A percentile compares a stretch with the other conserved stretches of the same genome.
phyloP scores from a whole-genome alignment of 345 rosid species.

The Rhizophora mangle region DNA sequence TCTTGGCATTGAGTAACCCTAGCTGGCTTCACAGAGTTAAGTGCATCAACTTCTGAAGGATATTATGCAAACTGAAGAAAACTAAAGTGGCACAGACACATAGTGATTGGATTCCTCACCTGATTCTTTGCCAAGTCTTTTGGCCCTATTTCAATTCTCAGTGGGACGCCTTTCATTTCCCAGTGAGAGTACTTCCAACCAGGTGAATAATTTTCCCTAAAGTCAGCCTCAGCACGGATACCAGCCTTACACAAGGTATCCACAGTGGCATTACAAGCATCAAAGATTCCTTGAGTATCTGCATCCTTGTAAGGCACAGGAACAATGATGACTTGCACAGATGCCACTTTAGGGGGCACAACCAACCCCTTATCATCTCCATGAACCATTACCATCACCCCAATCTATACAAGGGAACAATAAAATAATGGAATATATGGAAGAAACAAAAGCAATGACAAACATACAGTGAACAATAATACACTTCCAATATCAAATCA shows the following conservation, averaged over 20 bases:
- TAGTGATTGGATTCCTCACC: constrained; percentile 34
- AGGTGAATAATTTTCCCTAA: constrained; percentile 88
- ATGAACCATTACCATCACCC: constrained; percentile 98
- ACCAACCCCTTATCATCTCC: constrained; percentile 88
- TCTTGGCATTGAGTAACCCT: background rate
- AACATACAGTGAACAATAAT: background rate
- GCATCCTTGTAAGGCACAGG: constrained; percentile 98
- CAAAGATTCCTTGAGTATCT: constrained; percentile 68
- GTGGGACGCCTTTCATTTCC: constrained; percentile 98
- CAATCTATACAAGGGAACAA: constrained; percentile 49
- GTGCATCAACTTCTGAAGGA: background rate
- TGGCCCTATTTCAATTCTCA: constrained; percentile 96
- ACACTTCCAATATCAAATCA: background rate
- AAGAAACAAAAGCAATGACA: background rate
- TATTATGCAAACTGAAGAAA: background rate
- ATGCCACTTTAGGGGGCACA: constrained; percentile 89
- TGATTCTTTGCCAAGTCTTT: constrained; percentile 77
- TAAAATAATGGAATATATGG: background rate
- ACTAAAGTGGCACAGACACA: constrained; percentile 4
- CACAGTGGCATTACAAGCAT: constrained; percentile 79
- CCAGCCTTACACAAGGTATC: constrained; percentile 65
- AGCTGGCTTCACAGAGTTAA: background rate
- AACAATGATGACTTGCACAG: constrained; percentile 77
- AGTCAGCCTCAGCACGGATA: constrained; percentile 69
- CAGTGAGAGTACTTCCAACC: constrained; percentile 98